A percentile compares a stretch with the other conserved stretches of the same genome.
Evolutionary conservation across 2,329 filamentous ascomycete species (phyloP).

Genomic region (Cryoendolithus antarcticus): DNA sequence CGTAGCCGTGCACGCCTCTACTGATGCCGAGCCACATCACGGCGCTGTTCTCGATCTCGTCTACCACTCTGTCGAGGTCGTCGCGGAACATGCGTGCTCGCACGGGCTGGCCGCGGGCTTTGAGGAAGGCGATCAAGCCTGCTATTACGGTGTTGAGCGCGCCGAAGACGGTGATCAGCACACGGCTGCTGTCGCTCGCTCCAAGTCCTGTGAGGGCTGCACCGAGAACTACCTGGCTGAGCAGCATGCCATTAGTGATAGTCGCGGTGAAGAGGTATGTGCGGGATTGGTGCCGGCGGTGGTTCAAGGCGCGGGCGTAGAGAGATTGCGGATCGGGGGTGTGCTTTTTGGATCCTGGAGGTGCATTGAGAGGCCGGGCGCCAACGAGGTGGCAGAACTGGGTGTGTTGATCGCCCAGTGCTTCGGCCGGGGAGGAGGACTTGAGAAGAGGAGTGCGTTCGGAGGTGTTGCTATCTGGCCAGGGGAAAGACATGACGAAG

Average conservation of each 20-base stretch:
- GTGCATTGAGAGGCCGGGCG: conserved; percentile 18
- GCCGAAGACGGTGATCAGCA: conserved; percentile 29
- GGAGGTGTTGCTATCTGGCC: too few relatives aligned
- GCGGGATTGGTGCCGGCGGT: conserved; percentile 19
- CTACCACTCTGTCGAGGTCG: conserved; percentile 28
- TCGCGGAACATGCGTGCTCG: conserved; percentile 29
- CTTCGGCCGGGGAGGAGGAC: background rate
- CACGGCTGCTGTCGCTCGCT: conserved; percentile 22
- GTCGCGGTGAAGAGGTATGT: conserved; percentile 27
- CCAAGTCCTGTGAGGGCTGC: conserved; percentile 29
- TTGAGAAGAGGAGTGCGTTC: background rate
- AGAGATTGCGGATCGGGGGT: conserved; percentile 21
- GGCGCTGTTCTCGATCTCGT: conserved; percentile 31
- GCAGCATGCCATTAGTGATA: conserved; percentile 25
- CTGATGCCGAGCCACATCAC: conserved; percentile 33
- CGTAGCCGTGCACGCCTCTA: conserved; percentile 31
- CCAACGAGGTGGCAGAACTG: conserved; percentile 29
- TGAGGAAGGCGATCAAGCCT: conserved; percentile 28
- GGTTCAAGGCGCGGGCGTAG: conserved; percentile 24
- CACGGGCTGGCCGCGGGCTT: conserved; percentile 29
- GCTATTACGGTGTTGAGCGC: conserved; percentile 30
- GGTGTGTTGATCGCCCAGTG: conserved; percentile 14
- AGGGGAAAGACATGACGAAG: too few relatives aligned
- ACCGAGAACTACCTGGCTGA: conserved; percentile 28
- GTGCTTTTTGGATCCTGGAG: conserved; percentile 11